Evolutionary conservation across 2,329 filamentous ascomycete genomes (phyloP).

Genomic region (Pyrenophora tritici-repentis): DNA sequence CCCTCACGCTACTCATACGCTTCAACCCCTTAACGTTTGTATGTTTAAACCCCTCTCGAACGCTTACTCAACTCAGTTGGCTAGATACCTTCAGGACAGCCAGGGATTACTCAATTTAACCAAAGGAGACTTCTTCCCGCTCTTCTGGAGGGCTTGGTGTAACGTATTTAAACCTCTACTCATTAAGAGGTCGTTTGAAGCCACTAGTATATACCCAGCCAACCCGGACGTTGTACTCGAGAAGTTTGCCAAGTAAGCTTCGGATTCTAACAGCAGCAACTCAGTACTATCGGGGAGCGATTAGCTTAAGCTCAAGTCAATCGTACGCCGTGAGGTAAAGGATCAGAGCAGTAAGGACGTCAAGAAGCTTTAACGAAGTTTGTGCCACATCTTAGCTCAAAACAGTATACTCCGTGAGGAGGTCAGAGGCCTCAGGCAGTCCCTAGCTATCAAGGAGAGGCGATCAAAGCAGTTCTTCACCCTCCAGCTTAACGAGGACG

Average conservation of each 20-base stretch:
- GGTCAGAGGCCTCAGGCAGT: not conserved
- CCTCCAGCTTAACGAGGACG: not conserved
- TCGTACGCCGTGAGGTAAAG: not conserved
- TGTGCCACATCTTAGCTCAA: not conserved
- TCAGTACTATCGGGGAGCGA: not conserved
- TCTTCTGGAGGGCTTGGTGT: not conserved
- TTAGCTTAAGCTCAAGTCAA: constrained; percentile 1
- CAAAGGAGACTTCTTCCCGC: not conserved
- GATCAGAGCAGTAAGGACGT: too few relatives aligned
- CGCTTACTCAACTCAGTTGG: not conserved
- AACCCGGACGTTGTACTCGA: not conserved
- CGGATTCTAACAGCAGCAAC: not conserved
- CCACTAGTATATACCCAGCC: not conserved
- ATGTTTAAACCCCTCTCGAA: not conserved
- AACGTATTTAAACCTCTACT: not conserved
- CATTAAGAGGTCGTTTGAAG: not conserved
- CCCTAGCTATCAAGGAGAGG: not conserved
- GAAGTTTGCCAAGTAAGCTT: not conserved
- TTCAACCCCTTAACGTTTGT: not conserved
- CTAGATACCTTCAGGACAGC: not conserved
- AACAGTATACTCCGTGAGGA: not conserved
- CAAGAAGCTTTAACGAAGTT: too few relatives aligned
- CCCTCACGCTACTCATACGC: not conserved
- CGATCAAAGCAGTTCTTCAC: not conserved
- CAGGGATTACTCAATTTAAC: not conserved